Percentiles rank a stretch among this genome's conserved stretches.
phyloP scores from a whole-genome alignment of 2,329 filamentous ascomycete species.

The Exutisphaerella laricina region DNA sequence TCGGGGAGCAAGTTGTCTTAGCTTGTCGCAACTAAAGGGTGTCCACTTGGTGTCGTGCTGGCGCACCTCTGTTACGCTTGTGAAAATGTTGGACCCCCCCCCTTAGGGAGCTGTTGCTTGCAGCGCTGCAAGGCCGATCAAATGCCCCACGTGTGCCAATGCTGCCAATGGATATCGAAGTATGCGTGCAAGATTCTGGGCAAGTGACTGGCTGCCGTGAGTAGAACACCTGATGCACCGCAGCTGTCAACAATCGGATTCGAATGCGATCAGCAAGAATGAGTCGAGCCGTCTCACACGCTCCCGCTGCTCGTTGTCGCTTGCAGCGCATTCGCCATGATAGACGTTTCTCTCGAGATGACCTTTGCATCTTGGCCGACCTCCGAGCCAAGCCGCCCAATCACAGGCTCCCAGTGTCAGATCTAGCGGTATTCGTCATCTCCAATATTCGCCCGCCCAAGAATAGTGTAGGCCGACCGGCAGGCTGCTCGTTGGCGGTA shows the following conservation, averaged over 20 bases:
- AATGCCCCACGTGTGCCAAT: conserved; percentile 9
- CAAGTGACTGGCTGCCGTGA: conserved; percentile 5
- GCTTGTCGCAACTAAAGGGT: neutral
- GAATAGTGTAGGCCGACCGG: neutral
- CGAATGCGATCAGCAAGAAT: conserved; percentile 11
- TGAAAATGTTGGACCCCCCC: conserved; percentile 7
- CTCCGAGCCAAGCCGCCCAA: neutral
- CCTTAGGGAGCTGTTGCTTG: conserved; percentile 1
- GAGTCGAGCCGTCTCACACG: conserved; percentile 4
- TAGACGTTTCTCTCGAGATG: too few relatives aligned
- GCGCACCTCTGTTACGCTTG: neutral
- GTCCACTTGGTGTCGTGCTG: conserved; percentile 2
- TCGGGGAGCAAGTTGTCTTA: neutral
- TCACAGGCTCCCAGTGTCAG: neutral
- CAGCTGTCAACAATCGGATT: conserved; percentile 4
- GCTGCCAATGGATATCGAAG: conserved; percentile 1
- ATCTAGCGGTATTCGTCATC: conserved; percentile 2
- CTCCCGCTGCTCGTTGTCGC: neutral
- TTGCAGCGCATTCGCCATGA: neutral
- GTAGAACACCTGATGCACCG: conserved; percentile 5
- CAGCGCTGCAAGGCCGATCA: conserved; percentile 7
- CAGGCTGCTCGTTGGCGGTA: neutral
- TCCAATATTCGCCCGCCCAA: too few relatives aligned
- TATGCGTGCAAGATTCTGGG: conserved; percentile 10
- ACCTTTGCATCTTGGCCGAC: neutral